Base-by-base conservation (phyloP, 78 protist genomes). In the Emiliania huxleyi region DNA sequence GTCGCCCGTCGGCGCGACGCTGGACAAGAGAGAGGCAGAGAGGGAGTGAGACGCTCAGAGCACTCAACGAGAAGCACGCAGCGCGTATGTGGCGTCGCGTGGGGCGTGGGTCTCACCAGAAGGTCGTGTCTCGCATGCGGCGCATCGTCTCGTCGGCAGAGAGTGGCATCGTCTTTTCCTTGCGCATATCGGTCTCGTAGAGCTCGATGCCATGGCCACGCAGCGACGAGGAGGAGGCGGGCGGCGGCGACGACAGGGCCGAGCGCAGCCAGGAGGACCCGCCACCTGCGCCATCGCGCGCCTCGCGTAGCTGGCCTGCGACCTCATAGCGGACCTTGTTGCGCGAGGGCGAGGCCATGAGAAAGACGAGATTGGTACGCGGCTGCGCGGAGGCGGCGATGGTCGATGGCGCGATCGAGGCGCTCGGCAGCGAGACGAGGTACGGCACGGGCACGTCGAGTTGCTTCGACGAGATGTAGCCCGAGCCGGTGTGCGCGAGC, bases 401-500 rank as follows among this genome's bases (percentile, higher is more conserved):
- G 81, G 44, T 15, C 11, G 23, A 22, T 26, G 38, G 12, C 29
- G 18, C 3, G 43, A 35, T 2, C 40, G 43, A 11, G 40, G 12
- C 43, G 43, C 21, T 8, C 42, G 81, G 81, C 81, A 71, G 81
- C 81, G 81, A 71, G 42, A 71, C 81, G 21, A 71, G 81, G 81
- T 71, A 71, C 8, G 81, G 81, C 33, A 71, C 81, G 42, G 81
- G 81, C 45, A 71, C 81, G 42, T 71, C 81, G 42, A 26, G 5
- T 22, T 15, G n/a, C 33, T 8, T 8, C 33, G 33, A 4, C 1
- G 19, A 18, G 42, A 8, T 6, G 81, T 71, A 71, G 18, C 81
- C 81, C 37, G 81, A 35, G 81, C 85, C 85, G 15, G 85, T 77
- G 46, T 77, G 85, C n/a, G 85, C 44, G 35, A 77, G 1, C 85